Percentiles rank a stretch among this genome's conserved stretches.
Conservation (phyloP, 1,284 basidiomycete genomes). For the Moesziomyces antarcticus region DNA sequence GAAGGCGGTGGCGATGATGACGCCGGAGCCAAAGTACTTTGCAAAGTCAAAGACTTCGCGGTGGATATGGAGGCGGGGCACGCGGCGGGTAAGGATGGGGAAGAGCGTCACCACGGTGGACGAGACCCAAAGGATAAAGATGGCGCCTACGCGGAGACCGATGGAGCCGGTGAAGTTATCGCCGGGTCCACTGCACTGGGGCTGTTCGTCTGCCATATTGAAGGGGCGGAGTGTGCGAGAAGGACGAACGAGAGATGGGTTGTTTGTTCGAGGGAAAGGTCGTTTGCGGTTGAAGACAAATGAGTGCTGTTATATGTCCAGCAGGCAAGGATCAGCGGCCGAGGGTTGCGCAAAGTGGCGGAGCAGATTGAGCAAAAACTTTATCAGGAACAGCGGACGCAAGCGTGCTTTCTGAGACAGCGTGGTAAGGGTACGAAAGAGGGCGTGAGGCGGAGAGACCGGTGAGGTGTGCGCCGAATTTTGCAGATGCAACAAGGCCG, state of each 20-base stretch:
- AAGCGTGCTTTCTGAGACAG: too few species aligned
- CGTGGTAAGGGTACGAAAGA: background rate
- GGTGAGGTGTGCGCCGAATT: slow-evolving; percentile 11
- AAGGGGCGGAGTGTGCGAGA: too few species aligned
- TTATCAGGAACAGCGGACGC: slow-evolving; percentile 6
- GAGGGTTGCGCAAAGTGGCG: background rate
- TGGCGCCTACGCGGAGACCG: slow-evolving; percentile 74
- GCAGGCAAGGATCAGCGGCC: too few species aligned
- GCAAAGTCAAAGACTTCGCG: slow-evolving; percentile 73
- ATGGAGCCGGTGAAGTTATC: slow-evolving; percentile 36
- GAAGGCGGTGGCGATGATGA: slow-evolving; percentile 79
- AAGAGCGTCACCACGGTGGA: slow-evolving; percentile 77
- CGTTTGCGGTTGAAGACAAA: background rate
- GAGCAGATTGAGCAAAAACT: background rate
- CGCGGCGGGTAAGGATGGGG: slow-evolving; percentile 79
- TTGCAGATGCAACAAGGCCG: slow-evolving; percentile 2
- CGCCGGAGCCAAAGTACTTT: slow-evolving; percentile 88
- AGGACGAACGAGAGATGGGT: background rate
- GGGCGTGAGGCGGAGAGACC: slow-evolving; percentile 23
- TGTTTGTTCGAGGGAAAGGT: background rate
- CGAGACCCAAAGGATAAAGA: slow-evolving; percentile 83
- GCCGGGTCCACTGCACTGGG: slow-evolving; percentile 35
- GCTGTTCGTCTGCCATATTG: slow-evolving; percentile 32
- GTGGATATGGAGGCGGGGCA: slow-evolving; percentile 67
- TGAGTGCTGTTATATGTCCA: slow-evolving; percentile 1